phyloP scores from a whole-genome alignment of 2,329 filamentous ascomycete genomes.

The Calonectria honghensis region DNA sequence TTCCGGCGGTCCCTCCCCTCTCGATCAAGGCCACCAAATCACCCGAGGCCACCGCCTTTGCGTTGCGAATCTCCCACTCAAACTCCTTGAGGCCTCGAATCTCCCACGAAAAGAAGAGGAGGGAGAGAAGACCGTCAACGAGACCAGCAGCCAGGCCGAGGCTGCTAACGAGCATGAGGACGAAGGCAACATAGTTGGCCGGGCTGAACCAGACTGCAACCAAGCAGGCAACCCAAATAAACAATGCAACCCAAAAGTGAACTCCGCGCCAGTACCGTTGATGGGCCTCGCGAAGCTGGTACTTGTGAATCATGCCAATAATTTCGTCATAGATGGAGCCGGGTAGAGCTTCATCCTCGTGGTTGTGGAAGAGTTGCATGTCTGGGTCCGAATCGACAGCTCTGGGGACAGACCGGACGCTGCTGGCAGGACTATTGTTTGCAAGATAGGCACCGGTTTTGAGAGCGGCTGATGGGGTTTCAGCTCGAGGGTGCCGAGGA shows the following conservation, averaged over 20 bases:
- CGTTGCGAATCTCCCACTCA: constrained; percentile 91
- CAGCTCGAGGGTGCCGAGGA: constrained; percentile 41
- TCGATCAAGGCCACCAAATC: constrained; percentile 50
- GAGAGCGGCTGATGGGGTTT: constrained; percentile 51
- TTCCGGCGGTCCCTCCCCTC: constrained; percentile 39
- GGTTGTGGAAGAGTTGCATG: constrained; percentile 58
- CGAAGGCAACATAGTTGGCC: constrained; percentile 84
- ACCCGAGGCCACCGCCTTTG: constrained; percentile 67
- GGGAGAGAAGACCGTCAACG: constrained; percentile 88
- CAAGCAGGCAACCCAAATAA: constrained; percentile 83
- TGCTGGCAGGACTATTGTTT: constrained; percentile 50
- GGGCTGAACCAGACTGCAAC: constrained; percentile 92
- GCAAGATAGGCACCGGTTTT: constrained; percentile 54
- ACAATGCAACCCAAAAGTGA: constrained; percentile 83
- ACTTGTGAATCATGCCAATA: constrained; percentile 80
- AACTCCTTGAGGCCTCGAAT: constrained; percentile 91
- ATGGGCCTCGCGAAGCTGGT: constrained; percentile 80
- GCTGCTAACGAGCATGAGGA: constrained; percentile 87
- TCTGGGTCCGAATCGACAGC: constrained; percentile 54
- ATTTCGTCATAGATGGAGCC: constrained; percentile 69
- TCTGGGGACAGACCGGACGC: constrained; percentile 48
- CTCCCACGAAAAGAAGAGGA: constrained; percentile 91
- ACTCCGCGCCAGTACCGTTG: constrained; percentile 83
- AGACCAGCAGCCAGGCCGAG: constrained; percentile 85
- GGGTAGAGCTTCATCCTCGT: constrained; percentile 45